These are phyloP conservation scores for Malus asiatica DNA, from an alignment of 306 rosid genomes.

Conservation along the genomic window DNA sequence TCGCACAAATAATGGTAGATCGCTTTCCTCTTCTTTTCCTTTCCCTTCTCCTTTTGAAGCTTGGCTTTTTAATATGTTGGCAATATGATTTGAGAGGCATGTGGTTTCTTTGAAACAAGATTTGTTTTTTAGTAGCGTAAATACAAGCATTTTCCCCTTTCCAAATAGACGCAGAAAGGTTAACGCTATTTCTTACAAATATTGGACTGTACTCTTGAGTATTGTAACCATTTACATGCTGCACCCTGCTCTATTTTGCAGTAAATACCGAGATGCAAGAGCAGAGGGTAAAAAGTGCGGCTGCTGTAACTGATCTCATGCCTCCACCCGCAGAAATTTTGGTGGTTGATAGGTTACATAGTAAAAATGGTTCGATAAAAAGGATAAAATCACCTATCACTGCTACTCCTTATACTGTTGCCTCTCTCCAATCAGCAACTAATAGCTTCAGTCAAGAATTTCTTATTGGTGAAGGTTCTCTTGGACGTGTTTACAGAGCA, in stretches of 20 bases:
- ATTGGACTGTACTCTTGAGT: background rate
- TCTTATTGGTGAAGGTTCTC: conserved; percentile 95
- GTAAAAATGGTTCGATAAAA: conserved; percentile 66
- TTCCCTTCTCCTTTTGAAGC: background rate
- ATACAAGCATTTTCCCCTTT: background rate
- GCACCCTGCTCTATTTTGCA: conserved; percentile 19
- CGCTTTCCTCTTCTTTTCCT: conserved; percentile 12
- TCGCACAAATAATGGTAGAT: conserved; percentile 55
- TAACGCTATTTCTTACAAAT: background rate
- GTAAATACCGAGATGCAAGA: conserved; percentile 69
- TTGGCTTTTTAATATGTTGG: background rate
- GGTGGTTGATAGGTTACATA: conserved; percentile 50
- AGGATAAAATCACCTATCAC: conserved; percentile 86
- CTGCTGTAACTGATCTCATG: conserved; percentile 60
- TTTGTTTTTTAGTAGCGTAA: background rate
- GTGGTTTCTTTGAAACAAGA: background rate
- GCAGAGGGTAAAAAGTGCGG: conserved; percentile 58
- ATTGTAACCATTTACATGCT: background rate
- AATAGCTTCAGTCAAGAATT: conserved; percentile 95
- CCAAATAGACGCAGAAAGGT: background rate
- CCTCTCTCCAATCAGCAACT: conserved; percentile 89
- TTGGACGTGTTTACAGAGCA: conserved; percentile 92
- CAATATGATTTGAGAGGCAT: background rate
- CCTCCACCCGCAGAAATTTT: conserved; percentile 77
- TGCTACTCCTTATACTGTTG: conserved; percentile 78